phyloP scores from a whole-genome alignment of 345 rosid genomes.

The Aegle marmelos region DNA sequence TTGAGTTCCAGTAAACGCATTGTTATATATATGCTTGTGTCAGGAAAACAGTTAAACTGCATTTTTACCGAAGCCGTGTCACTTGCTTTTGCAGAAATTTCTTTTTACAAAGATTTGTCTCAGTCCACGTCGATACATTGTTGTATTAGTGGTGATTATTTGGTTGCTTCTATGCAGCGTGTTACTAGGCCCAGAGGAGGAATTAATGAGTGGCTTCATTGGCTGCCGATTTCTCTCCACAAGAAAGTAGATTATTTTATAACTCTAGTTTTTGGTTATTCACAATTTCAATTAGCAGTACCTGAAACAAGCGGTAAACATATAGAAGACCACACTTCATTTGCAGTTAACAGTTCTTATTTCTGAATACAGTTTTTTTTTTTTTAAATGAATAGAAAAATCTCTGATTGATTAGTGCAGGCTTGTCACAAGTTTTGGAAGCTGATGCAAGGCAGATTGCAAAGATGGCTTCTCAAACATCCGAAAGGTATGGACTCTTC shows the following conservation, averaged over 20 bases:
- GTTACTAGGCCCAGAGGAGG: conserved; percentile 79
- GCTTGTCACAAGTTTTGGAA: conserved; percentile 51
- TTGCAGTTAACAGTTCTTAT: background rate
- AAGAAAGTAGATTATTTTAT: conserved; percentile 35
- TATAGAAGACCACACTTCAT: background rate
- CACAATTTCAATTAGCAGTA: conserved; percentile 15
- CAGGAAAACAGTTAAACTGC: too few relatives aligned
- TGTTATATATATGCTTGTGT: too few relatives aligned
- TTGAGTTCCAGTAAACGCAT: too few relatives aligned
- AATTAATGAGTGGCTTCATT: conserved; percentile 67
- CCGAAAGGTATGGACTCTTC: conserved; percentile 42
- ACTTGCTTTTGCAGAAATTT: too few relatives aligned
- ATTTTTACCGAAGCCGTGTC: too few relatives aligned
- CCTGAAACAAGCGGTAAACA: conserved; percentile 39
- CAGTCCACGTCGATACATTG: background rate
- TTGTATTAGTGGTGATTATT: conserved; percentile 10
- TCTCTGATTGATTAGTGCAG: conserved; percentile 26
- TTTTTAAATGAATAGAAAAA: background rate
- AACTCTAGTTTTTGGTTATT: conserved; percentile 32
- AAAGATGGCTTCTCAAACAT: conserved; percentile 55
- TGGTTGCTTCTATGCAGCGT: conserved; percentile 40
- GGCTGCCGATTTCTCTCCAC: conserved; percentile 78
- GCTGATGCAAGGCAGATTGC: conserved; percentile 84
- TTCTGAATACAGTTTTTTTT: background rate
- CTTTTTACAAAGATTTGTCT: background rate